These are phyloP conservation scores for Drosera spatulata DNA, from an alignment of 179 eudicot species.

Conservation along the genomic window DNA sequence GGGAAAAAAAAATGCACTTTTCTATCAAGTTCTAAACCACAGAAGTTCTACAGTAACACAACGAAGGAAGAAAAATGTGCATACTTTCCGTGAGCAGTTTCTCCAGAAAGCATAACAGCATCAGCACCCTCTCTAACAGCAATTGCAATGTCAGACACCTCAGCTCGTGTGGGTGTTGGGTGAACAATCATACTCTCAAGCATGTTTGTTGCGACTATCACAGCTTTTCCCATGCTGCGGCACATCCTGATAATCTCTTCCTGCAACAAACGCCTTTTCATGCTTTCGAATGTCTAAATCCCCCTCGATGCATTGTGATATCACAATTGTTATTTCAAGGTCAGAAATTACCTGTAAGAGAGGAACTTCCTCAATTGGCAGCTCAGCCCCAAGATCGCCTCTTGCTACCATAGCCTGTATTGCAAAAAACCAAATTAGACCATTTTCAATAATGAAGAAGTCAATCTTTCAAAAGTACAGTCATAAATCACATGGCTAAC, in stretches of 20 bases:
- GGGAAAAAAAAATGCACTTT: neutral
- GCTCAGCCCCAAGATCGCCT: constrained; percentile 88
- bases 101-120: constrained; percentile 86
- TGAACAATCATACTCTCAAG: constrained; percentile 82
- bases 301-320: neutral
- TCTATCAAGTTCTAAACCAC: neutral
- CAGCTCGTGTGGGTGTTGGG: constrained; percentile 81
- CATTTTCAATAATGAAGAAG: neutral
- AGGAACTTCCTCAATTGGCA: constrained; percentile 80
- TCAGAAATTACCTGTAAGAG: constrained; percentile 47
- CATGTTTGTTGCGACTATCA: constrained; percentile 83
- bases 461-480: neutral
- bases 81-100: constrained; percentile 87
- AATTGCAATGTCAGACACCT: constrained; percentile 80
- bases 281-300: neutral
- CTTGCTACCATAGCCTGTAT: constrained; percentile 85
- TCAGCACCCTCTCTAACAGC: constrained; percentile 86
- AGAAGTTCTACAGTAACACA: neutral
- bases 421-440: neutral
- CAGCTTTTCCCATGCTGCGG: constrained; percentile 84
- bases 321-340: neutral
- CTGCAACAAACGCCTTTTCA: constrained; percentile 20
- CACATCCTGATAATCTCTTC: constrained; percentile 66
- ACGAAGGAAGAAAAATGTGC: constrained; percentile 5
- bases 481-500: neutral